Base-by-base conservation (phyloP, 176 grass and related monocot species). In the Aegilops speltoides region DNA sequence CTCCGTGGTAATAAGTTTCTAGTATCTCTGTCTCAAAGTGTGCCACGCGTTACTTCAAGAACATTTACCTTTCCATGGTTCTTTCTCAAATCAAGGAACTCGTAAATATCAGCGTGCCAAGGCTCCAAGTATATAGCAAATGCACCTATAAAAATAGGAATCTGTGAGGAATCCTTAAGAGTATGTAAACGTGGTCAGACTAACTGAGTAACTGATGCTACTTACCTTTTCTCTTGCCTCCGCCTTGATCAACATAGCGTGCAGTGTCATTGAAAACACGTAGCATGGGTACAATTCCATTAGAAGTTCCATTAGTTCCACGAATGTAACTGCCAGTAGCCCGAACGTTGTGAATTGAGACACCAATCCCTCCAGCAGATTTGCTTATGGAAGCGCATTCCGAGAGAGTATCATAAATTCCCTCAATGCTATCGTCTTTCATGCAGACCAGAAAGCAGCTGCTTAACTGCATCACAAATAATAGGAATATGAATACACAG, bases 401-500 rank as follows among this genome's bases (percentile, higher is more conserved):
- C 13, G 91, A 92, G 15, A 98, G 78, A 50, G 96, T 98, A 48
- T 98, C 96, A 92, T 98, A 98, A 32, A 98, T 95, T 38, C 96
- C 96, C 86, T 98, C 96, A 13, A 98, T 98, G 33, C 91, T 95
- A 79, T 98, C 96, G 4, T 98, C 96, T 88, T 98, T 98, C 96
- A 98, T 95, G 91, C 91, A 98, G 64, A 98, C 64, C 19, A 95
- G 89, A 77, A 98, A 98, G 64, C 96, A 98, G 87, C 81, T 89
- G 45, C 89, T 89, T 80, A 91, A 76, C 93, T 92, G 79, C 69
- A 81, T 56, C 81, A 67, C 24, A 61, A 22, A 28, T 36, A 86
- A 82, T 16, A 67, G 22, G 64, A 38, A 23, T 26, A 33, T 87
- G 9, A 82, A 10, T 5, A 37, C 10, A 28, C 43, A 75, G 22